Conservation (phyloP, 345 rosid genomes). For the Murraya koenigii region DNA sequence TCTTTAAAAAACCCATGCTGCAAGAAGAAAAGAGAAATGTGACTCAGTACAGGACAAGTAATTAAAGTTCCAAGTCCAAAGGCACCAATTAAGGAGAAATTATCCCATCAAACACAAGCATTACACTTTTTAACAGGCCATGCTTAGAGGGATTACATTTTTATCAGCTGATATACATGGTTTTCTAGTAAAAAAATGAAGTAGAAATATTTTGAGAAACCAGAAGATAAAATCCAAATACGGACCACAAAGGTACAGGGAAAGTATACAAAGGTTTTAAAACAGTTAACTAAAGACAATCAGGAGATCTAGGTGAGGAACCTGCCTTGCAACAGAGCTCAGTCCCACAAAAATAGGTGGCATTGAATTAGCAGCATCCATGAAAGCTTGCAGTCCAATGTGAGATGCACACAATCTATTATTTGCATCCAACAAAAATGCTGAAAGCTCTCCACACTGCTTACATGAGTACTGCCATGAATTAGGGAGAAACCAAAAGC, state of each 20-base stretch:
- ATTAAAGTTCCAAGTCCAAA: not conserved
- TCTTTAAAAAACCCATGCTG: slow-evolving; percentile 62
- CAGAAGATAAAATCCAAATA: not conserved
- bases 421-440: slow-evolving; percentile 19
- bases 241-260: not conserved
- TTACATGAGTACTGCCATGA: slow-evolving; percentile 87
- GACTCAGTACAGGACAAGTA: slow-evolving; percentile 9
- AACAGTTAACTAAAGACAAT: not conserved
- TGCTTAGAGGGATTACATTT: not conserved
- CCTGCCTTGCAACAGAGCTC: slow-evolving; percentile 85
- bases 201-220: not conserved
- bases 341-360: slow-evolving; percentile 68
- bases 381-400: slow-evolving; percentile 49
- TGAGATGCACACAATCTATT: slow-evolving; percentile 57
- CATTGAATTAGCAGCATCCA: slow-evolving; percentile 31
- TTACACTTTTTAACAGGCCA: not conserved
- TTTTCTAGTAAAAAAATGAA: not conserved
- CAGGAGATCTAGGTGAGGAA: slow-evolving; percentile 9
- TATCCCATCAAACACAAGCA: not conserved
- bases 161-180: not conserved
- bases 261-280: not conserved
- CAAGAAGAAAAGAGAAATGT: slow-evolving; percentile 15
- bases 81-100: not conserved
- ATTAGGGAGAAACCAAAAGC: slow-evolving; percentile 85
- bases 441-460: slow-evolving; percentile 50